Evolutionary conservation across 176 grass and related monocot genomes (phyloP), one percentile per base, ranked within the genome.

Genomic region (Musa beccarii): DNA sequence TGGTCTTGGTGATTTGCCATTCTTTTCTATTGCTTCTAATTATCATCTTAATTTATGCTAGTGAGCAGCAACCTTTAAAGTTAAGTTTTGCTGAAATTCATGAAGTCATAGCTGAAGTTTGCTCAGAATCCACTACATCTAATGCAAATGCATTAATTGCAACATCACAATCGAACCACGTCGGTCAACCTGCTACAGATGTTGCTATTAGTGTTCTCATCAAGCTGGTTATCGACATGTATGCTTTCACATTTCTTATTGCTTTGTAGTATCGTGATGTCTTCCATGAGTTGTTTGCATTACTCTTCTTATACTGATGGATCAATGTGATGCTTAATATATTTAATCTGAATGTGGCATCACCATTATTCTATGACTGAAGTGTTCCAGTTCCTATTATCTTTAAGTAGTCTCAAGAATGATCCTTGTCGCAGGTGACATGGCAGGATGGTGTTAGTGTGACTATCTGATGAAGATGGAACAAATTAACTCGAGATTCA

Each of bases 191-290:
- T 84, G 87, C 86, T 85, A 79, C 79, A 12, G 88, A 99, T 76
- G 90, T 99, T 79, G 90, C 95, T 69, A 90, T 94, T 79, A 99
- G 90, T 79, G 95, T 99, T 84, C 86, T 99, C 49, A 94, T 99
- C 83, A 99, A 99, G 64, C 95, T 99, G 87, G 89, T 99, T 66
- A 91, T 99, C 6, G 95, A 99, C 78, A 99, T 99, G 95, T 99
- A 98, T 84, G 63, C 73, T 66, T 19, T 21, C 14, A 70, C 50
- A 49, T 89, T 72, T 81, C 14, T 65, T 74, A 51, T 78, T 19
- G 12, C 56, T 80, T 49, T 73, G 26, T 82, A 69, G 50, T 50
- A 16, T 19, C 5, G 9, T 70, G 7, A 51, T 4, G 12, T 19
- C 43, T 20, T n/a, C 1, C 28, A 51, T 51, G 15, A 51, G 3